Conservation (phyloP, 139 green algal genomes). For the Chlamydomonas eustigma region DNA sequence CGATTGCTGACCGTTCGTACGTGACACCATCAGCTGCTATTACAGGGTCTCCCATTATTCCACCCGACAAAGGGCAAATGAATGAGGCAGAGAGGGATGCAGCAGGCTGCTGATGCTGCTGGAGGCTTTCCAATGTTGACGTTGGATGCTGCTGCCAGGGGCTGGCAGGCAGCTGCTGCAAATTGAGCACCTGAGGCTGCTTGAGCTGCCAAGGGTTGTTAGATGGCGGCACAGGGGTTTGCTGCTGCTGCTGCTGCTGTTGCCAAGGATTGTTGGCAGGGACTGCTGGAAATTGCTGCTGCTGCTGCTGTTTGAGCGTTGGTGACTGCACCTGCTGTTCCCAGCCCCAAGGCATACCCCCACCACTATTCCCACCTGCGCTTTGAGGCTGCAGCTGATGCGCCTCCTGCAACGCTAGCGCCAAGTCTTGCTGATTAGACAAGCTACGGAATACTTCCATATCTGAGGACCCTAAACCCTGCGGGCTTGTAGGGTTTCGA, state of each 20-base stretch:
- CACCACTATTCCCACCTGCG: too few species aligned
- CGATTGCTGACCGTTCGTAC: conserved; percentile 69
- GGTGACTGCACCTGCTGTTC: too few species aligned
- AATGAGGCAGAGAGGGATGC: not conserved
- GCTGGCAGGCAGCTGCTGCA: too few species aligned
- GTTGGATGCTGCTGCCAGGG: too few species aligned
- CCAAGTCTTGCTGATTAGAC: not conserved
- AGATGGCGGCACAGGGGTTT: not conserved
- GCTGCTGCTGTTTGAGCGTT: too few species aligned
- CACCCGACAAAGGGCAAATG: not conserved
- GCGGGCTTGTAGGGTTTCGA: too few species aligned
- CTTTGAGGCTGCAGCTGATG: too few species aligned
- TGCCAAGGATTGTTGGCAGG: not conserved
- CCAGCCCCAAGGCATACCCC: too few species aligned
- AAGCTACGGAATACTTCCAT: not conserved
- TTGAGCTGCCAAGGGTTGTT: not conserved
- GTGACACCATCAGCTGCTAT: conserved; percentile 47
- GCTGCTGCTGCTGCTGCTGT: conserved; percentile 9
- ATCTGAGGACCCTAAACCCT: too few species aligned
- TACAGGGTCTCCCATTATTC: conserved; percentile 67
- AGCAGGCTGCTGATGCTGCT: not conserved
- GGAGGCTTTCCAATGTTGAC: too few species aligned
- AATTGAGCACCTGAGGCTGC: too few species aligned
- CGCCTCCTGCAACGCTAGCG: not conserved
- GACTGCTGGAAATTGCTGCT: not conserved